Evolutionary conservation across 805 yeast genomes (phyloP).

Genomic region (Lipomyces yamadae): DNA sequence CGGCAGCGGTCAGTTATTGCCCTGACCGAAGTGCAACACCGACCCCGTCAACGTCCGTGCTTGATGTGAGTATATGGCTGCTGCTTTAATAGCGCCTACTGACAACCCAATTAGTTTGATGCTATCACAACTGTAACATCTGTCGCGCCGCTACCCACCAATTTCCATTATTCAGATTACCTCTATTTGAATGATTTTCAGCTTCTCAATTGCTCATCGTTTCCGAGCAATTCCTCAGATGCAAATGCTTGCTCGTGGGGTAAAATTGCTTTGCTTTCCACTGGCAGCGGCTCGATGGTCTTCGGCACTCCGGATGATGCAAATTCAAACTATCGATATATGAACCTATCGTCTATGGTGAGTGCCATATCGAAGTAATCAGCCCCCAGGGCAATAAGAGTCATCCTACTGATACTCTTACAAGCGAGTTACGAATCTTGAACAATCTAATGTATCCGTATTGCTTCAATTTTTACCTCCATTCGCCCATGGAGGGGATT

Average conservation of each 20-base stretch:
- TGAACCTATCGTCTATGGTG: conserved; percentile 17
- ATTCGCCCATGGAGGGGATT: conserved; percentile 4
- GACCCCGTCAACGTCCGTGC: conserved; percentile 12
- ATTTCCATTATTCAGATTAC: conserved; percentile 10
- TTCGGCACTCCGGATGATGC: conserved; percentile 9
- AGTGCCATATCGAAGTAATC: neutral
- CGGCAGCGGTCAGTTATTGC: neutral
- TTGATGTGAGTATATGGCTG: conserved; percentile 11
- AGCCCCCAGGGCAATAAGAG: neutral
- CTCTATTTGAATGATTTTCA: conserved; percentile 10
- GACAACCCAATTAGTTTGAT: conserved; percentile 4
- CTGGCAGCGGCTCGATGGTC: conserved; percentile 10
- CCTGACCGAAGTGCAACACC: neutral
- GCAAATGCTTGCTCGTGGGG: conserved; percentile 14
- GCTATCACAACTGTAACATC: conserved; percentile 10
- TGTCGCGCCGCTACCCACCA: conserved; percentile 1
- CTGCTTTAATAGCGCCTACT: neutral
- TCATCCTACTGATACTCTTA: neutral
- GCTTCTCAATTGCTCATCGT: conserved; percentile 14
- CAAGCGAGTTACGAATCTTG: conserved; percentile 14
- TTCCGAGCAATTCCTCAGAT: neutral
- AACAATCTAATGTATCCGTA: conserved; percentile 5
- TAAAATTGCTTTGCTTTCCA: conserved; percentile 10
- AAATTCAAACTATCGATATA: conserved; percentile 13
- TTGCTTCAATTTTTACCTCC: conserved; percentile 4